Base-by-base conservation (phyloP, 2,329 filamentous ascomycete species). In the Aspergillus vadensis region DNA sequence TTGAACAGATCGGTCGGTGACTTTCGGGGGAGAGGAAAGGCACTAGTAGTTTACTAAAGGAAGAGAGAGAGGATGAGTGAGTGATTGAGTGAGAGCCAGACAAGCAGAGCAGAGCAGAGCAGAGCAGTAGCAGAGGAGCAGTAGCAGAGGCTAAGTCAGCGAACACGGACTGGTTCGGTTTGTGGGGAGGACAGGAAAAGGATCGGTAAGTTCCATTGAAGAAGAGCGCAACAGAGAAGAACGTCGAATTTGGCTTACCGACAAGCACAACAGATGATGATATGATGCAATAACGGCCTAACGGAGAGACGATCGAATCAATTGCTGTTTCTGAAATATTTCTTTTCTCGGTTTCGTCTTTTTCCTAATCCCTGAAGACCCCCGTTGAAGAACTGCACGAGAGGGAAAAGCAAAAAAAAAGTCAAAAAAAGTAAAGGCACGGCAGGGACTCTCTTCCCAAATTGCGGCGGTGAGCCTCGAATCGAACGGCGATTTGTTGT, bases 231-330 rank as follows among this genome's bases (percentile, higher is more conserved):
- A 12, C 6, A 30, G 47, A 50, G 44, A 25, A 25, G 44, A 50
- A n/a, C 25, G 23, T 50, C 47, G 47, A 50, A 50, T 14, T 36
- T 36, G 23, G 21, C 47, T 50, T 50, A 50, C 47, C 47, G 47
- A 30, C 47, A n/a, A 27, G 19, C 10, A 36, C 41, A 44, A 1
- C 41, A 17, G 25, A 27, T 27, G 47, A 44, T 2, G 17, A 44
- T 23, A 44, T 50, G 47, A 50, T 50, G 47, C 47, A 50, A 50
- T 50, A 50, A 50, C 47, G 47, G 47, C 47, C 47, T 17, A 30
- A 27, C 15, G 47, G 47, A 30, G 47, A 36, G 47, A 32, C 47
- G 27, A 50, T 32, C 47, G 9, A 50, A 49, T 15, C 32, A 50
- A 17, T 27, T 30, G 7, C 47, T 30, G 7, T n/a, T 50, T 50